Conservation (phyloP, 257 asterid species). For the Petunia axillaris region DNA sequence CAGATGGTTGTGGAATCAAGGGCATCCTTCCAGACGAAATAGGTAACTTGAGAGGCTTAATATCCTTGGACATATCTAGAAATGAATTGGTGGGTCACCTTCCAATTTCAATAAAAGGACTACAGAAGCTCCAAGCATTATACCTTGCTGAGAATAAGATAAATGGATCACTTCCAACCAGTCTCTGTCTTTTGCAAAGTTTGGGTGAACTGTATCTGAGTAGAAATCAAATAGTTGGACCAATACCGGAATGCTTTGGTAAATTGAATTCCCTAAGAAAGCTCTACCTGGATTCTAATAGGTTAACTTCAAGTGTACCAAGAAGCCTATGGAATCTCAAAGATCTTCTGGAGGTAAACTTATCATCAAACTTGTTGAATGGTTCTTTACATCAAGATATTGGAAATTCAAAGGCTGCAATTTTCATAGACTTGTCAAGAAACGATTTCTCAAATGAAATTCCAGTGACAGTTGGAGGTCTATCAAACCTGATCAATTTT, state of each 20-base stretch:
- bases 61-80: background rate
- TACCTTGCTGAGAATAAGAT: constrained; percentile 19
- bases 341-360: constrained; percentile 28
- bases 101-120: constrained; percentile 9
- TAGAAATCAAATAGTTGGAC: constrained; percentile 30
- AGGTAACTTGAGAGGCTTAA: too few species aligned
- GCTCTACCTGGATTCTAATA: constrained; percentile 26
- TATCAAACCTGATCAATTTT: constrained; percentile 1
- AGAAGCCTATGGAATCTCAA: constrained; percentile 29
- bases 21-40: too few species aligned
- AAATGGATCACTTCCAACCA: constrained; percentile 18
- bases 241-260: constrained; percentile 34
- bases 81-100: constrained; percentile 31
- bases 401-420: constrained; percentile 24
- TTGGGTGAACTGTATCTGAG: constrained; percentile 18
- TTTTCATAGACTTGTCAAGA: constrained; percentile 25
- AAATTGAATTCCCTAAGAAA: constrained; percentile 27
- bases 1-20: too few species aligned
- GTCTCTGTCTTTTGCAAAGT: constrained; percentile 7
- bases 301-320: constrained; percentile 31
- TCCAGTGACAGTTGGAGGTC: constrained; percentile 28
- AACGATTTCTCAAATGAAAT: constrained; percentile 31
- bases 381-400: constrained; percentile 31
- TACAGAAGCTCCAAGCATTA: constrained; percentile 21
- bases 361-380: constrained; percentile 35